A percentile compares a stretch with the other conserved stretches of the same genome.
Evolutionary conservation across 202 grass and related monocot species (phyloP).

Genomic region (Brachypodium distachyon): DNA sequence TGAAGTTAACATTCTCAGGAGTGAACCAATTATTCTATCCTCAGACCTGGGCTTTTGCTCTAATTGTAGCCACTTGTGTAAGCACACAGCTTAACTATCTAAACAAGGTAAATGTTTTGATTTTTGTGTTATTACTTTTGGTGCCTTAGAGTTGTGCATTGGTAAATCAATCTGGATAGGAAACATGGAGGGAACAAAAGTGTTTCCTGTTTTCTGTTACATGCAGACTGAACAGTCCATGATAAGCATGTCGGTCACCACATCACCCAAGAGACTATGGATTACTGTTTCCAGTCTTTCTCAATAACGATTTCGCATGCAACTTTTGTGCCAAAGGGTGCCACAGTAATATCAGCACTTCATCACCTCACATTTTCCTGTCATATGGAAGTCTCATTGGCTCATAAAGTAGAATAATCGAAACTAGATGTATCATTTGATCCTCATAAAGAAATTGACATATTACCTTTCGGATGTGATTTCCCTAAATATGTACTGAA

Average conservation of each 20-base stretch:
- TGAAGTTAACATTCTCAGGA: constrained; percentile 95
- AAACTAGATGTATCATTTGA: background rate
- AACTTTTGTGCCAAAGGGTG: background rate
- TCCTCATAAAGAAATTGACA: background rate
- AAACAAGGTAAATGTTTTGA: constrained; percentile 58
- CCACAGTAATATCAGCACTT: background rate
- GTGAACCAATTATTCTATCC: constrained; percentile 88
- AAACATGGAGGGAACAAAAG: background rate
- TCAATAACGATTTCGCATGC: background rate
- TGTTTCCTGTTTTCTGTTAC: background rate
- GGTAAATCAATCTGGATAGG: background rate
- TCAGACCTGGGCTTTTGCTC: constrained; percentile 84
- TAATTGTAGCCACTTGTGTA: constrained; percentile 72
- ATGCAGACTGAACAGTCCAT: background rate
- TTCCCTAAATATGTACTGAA: background rate
- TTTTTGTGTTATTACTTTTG: background rate
- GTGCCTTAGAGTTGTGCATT: background rate
- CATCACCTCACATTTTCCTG: constrained; percentile 1
- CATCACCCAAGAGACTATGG: background rate
- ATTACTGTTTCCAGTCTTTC: background rate
- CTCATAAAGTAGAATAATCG: background rate
- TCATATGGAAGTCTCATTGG: background rate
- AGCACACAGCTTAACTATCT: constrained; percentile 96
- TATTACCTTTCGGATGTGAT: background rate
- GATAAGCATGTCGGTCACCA: background rate